Conservation (phyloP, 345 rosid species). For the Eutrema yunnanense region DNA sequence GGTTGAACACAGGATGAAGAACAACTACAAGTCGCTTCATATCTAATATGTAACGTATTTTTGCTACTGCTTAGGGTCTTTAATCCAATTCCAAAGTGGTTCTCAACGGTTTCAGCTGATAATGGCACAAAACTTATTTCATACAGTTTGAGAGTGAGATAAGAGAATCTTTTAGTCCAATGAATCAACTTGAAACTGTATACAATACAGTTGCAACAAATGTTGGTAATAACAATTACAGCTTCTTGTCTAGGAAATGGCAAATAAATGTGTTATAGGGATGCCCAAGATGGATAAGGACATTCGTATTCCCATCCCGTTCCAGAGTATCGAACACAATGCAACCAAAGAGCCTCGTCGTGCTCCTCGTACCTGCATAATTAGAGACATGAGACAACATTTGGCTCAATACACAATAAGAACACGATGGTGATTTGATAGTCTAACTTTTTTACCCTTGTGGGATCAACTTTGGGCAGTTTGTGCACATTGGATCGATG, state of each 20-base stretch:
- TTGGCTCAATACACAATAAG: not conserved
- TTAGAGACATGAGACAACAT: not conserved
- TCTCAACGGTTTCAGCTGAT: not conserved
- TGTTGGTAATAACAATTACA: not conserved
- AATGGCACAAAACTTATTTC: not conserved
- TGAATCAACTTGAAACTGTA: not conserved
- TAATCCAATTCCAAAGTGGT: not conserved
- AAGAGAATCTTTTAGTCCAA: not conserved
- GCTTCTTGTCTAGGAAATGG: not conserved
- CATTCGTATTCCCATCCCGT: slow-evolving; percentile 77
- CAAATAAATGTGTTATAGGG: slow-evolving; percentile 22
- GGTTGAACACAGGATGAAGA: not conserved
- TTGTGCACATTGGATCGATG: slow-evolving; percentile 80
- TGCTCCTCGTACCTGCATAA: slow-evolving; percentile 52
- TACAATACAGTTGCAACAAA: not conserved
- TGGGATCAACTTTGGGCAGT: slow-evolving; percentile 71
- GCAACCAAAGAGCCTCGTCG: slow-evolving; percentile 78
- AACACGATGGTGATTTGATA: not conserved
- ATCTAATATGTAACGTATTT: not conserved
- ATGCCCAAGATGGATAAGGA: slow-evolving; percentile 74
- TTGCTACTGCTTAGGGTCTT: not conserved
- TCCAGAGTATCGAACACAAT: slow-evolving; percentile 69
- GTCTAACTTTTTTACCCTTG: slow-evolving; percentile 46
- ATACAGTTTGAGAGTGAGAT: not conserved
- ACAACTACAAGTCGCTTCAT: not conserved